Conservation (phyloP, 805 yeast species). For the Ogataea angusta region DNA sequence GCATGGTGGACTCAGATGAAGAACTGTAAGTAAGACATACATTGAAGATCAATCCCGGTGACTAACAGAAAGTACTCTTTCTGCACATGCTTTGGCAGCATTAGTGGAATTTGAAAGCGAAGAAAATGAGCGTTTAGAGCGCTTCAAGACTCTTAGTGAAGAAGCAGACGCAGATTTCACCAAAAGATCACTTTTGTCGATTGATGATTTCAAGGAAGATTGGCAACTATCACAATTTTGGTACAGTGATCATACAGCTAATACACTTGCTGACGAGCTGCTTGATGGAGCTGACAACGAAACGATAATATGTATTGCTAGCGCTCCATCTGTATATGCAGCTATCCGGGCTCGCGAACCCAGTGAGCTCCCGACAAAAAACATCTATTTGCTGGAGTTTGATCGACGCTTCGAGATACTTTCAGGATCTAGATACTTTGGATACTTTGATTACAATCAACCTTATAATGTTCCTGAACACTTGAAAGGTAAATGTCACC, state of each 20-base stretch:
- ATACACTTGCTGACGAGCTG: conserved; percentile 61
- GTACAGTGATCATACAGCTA: conserved; percentile 76
- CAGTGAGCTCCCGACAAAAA: conserved; percentile 55
- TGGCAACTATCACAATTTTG: conserved; percentile 96
- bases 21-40: conserved; percentile 14
- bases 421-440: conserved; percentile 65
- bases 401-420: conserved; percentile 74
- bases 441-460: conserved; percentile 68
- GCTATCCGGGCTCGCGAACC: conserved; percentile 59
- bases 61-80: conserved; percentile 35
- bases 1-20: conserved; percentile 25
- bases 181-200: conserved; percentile 34
- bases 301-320: conserved; percentile 70
- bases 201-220: conserved; percentile 80
- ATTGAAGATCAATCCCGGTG: too few relatives aligned
- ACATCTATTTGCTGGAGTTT: conserved; percentile 73
- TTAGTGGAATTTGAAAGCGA: conserved; percentile 64
- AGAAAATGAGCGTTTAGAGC: conserved; percentile 52
- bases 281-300: conserved; percentile 71
- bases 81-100: conserved; percentile 51
- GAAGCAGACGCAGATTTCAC: conserved; percentile 57
- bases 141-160: conserved; percentile 51
- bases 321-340: conserved; percentile 92
- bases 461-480: conserved; percentile 61
- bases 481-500: conserved; percentile 60